Evolutionary conservation across 345 rosid species (phyloP).

Genomic region (Populus ilicifolia): DNA sequence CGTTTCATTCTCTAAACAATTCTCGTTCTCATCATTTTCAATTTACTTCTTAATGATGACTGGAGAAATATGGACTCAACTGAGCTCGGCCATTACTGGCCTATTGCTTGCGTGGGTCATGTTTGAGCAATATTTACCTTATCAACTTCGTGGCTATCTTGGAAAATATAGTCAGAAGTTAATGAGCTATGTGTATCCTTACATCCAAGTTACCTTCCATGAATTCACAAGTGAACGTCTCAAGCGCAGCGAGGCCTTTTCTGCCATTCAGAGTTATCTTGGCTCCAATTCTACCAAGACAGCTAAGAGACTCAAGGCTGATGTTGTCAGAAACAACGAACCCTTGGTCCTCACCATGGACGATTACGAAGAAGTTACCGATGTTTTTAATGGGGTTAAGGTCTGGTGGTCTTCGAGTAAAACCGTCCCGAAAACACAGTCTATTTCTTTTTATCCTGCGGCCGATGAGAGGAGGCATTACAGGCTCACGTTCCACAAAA

Average conservation of each 20-base stretch:
- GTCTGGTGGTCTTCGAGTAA: slow-evolving; percentile 14
- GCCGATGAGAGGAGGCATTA: background rate
- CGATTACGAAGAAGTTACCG: slow-evolving; percentile 9
- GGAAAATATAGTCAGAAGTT: background rate
- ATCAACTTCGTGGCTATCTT: background rate
- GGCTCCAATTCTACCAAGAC: background rate
- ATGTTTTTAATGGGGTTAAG: slow-evolving; percentile 1
- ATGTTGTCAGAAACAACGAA: background rate
- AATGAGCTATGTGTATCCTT: background rate
- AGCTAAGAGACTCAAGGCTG: slow-evolving; percentile 6
- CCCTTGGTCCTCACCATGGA: slow-evolving; percentile 6
- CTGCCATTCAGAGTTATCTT: background rate
- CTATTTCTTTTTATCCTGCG: background rate
- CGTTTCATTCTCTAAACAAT: too few species aligned
- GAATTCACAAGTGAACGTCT: background rate
- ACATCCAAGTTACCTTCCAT: slow-evolving; percentile 2
- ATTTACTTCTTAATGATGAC: background rate
- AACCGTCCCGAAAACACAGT: background rate
- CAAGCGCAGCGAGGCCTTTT: background rate
- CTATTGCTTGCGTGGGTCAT: background rate
- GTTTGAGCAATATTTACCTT: background rate
- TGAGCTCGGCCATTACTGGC: slow-evolving; percentile 1
- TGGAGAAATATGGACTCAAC: background rate
- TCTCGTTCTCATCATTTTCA: background rate
- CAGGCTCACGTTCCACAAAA: slow-evolving; percentile 6